Base-by-base conservation (phyloP, 1,284 basidiomycete genomes). In the Ganoderma lucidum region DNA sequence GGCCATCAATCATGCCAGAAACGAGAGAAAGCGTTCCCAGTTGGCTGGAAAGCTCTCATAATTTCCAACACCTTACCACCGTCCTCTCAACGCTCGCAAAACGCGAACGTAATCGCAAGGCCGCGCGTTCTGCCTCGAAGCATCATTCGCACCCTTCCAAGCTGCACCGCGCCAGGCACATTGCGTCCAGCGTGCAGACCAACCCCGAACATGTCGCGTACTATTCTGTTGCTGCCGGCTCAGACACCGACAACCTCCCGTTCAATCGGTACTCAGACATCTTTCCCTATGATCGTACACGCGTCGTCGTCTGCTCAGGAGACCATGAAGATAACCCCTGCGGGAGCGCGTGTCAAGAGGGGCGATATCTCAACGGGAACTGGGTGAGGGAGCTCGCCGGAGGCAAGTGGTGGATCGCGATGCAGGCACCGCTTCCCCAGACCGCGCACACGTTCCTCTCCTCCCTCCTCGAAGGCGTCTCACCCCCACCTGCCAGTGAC, bases 341-440 rank as follows among this genome's bases (percentile, higher is more conserved):
- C 59, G 32, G 73, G 19, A 55, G 72, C 63, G 42, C 65, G 6
- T 67, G 71, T 55, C 23, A 63, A 6, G 44, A 73, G 69, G 62
- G 75, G 77, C 10, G 85, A 82, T 96, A 96, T 78, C 77, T 96
- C 39, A 96, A 96, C 75, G 94, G 92, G n/a, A 93, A 87, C 75
- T 95, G 93, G 91, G 89, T 95, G 19, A 82, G 86, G 53, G 94
- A 96, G 77, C 80, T 85, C 37, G 86, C 83, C 64, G 92, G 95
- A 1, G 86, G 85, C 30, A 92, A 89, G 75, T 90, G 88, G 88
- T 94, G 93, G 92, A 92, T 96, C 67, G 94, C 94, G 10, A 86
- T 92, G 0, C 94, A 96, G 78, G 94, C 94, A 0, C 93, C 95
- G 1, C 80, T 94, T 35, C 88, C 86, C 1, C 78, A 83, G 58